Percentiles rank a stretch among this genome's conserved stretches.
These are phyloP conservation scores for Trichoderma atroviride DNA, from an alignment of 2,329 filamentous ascomycete species.

Conservation along the genomic window DNA sequence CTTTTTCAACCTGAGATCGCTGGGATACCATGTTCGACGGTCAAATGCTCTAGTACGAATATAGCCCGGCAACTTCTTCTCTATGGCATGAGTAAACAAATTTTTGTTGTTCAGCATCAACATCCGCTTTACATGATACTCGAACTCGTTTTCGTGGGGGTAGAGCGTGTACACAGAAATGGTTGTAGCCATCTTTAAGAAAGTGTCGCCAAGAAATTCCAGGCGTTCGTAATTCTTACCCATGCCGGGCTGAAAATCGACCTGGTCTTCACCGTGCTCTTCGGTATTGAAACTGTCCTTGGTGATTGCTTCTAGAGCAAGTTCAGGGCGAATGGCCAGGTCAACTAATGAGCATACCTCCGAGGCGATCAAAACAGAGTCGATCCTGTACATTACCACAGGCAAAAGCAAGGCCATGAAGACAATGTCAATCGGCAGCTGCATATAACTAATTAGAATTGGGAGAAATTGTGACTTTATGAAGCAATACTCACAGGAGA, in stretches of 20 bases:
- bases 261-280: slow-evolving; percentile 66
- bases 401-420: slow-evolving; percentile 76
- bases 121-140: slow-evolving; percentile 91
- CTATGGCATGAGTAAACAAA: slow-evolving; percentile 74
- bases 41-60: slow-evolving; percentile 84
- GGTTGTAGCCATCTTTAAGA: slow-evolving; percentile 93
- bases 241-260: slow-evolving; percentile 83
- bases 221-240: slow-evolving; percentile 92
- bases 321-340: slow-evolving; percentile 63
- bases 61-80: slow-evolving; percentile 68
- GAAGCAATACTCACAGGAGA: slow-evolving; percentile 65
- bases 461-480: background rate
- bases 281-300: slow-evolving; percentile 87
- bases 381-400: slow-evolving; percentile 80
- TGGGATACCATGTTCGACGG: slow-evolving; percentile 84
- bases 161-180: slow-evolving; percentile 80
- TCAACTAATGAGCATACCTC: slow-evolving; percentile 71
- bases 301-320: slow-evolving; percentile 87
- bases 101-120: slow-evolving; percentile 88
- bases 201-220: slow-evolving; percentile 91
- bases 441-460: accelerated
- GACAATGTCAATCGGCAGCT: slow-evolving; percentile 72
- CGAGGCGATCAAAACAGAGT: slow-evolving; percentile 76
- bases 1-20: slow-evolving; percentile 67
- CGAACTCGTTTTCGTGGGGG: slow-evolving; percentile 78